These are phyloP conservation scores for Naganishia vaughanmartiniae DNA, from an alignment of 768 basidiomycete species.

Conservation along the genomic window DNA sequence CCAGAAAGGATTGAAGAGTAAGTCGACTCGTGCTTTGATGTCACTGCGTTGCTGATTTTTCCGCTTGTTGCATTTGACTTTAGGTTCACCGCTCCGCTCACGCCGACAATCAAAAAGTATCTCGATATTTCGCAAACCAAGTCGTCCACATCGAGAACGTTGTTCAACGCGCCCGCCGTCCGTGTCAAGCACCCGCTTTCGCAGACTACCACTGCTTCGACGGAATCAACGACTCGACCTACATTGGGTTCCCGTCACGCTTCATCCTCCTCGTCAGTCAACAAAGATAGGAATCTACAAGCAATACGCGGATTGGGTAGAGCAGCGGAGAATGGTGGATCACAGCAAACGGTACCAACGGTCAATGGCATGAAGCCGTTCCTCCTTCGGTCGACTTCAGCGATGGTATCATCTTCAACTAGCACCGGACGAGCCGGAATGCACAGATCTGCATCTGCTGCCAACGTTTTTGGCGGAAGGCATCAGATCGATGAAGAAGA, in stretches of 20 bases:
- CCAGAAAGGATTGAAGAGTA: conserved; percentile 50
- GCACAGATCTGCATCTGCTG: conserved; percentile 1
- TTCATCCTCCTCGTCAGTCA: background rate
- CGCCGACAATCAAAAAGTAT: conserved; percentile 53
- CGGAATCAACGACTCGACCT: background rate
- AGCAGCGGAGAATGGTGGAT: background rate
- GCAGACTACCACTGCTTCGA: conserved; percentile 4
- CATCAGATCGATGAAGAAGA: background rate
- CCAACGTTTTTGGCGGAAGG: conserved; percentile 11
- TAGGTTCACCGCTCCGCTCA: conserved; percentile 54
- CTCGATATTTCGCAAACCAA: conserved; percentile 43
- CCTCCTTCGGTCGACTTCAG: conserved; percentile 10
- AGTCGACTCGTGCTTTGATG: conserved; percentile 29
- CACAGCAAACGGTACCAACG: background rate
- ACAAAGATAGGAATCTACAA: conserved; percentile 18
- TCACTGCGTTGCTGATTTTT: background rate
- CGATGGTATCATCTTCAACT: conserved; percentile 7
- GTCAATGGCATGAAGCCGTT: conserved; percentile 16
- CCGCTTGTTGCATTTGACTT: background rate
- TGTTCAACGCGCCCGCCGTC: conserved; percentile 11
- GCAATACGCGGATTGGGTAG: conserved; percentile 14
- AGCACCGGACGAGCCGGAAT: background rate
- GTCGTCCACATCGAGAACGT: conserved; percentile 3
- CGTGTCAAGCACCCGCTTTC: conserved; percentile 17
- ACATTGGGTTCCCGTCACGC: conserved; percentile 3